Evolutionary conservation across 768 basidiomycete species (phyloP), one percentile per base, ranked within the genome.

Genomic region (Steccherinum ochraceum): DNA sequence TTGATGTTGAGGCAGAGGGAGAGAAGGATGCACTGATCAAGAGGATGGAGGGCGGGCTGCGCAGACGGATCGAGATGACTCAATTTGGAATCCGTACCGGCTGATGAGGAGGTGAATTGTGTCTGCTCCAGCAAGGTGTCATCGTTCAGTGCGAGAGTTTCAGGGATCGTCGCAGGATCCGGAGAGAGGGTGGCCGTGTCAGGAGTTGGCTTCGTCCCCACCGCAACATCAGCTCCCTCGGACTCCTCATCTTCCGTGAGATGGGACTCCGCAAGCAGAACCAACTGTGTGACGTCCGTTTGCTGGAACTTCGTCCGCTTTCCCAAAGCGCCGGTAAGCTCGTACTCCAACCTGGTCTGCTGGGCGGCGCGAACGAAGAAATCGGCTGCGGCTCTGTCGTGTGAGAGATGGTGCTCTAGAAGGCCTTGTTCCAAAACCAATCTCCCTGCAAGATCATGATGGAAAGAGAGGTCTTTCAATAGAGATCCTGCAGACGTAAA

Each of bases 111-210:
- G 7, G 92, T 93, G 65, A 91, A 99, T 61, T 88, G 79, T 0
- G 95, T 98, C 58, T 88, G 83, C 69, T 99, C 96, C 39, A 99
- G 78, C 16, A 99, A 77, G 0, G 94, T 98, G 67, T 99, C 96
- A 66, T 98, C 96, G 66, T 98, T 95, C 44, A 98, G 75, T 2
- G 76, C 72, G 23, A 98, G 67, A 3, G 86, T 83, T 65, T 89
- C 83, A n/a, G 95, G 93, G 23, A 45, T 35, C 40, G 20, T 51
- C n/a, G 41, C n/a, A 27, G 25, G 18, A 13, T 27, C 25, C 3
- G 27, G 19, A 18, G 43, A 27, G 48, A 27, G 20, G 2, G 45
- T 52, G 24, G 52, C 52, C 27, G 44, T 39, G 12, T 52, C 46
- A 23, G 48, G 52, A 19, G 19, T 24, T 13, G 46, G 49, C 19